Conservation (phyloP, 352 stramenopile genomes). For the Phytopythium litorale region DNA sequence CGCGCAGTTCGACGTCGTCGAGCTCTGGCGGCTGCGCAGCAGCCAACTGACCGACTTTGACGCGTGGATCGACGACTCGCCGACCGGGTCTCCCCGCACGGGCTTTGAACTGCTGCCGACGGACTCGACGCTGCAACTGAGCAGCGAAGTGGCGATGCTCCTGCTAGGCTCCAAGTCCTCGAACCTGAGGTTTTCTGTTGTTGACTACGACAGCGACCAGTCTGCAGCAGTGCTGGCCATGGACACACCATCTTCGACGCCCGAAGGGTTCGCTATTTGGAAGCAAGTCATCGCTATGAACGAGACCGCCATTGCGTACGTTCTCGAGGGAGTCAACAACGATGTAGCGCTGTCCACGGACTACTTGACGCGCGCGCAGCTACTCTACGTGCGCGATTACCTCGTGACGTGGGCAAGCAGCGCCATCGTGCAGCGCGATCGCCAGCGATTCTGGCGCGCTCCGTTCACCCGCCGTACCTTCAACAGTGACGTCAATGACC, state of each 20-base stretch:
- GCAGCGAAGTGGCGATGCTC: conserved; percentile 48
- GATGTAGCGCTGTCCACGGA: conserved; percentile 44
- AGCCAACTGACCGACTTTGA: conserved; percentile 51
- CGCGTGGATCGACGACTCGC: conserved; percentile 56
- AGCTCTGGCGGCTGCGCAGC: conserved; percentile 39
- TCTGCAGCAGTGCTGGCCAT: conserved; percentile 18
- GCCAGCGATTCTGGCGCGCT: conserved; percentile 60
- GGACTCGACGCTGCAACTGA: conserved; percentile 35
- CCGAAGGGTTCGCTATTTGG: conserved; percentile 67
- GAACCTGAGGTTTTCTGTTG: conserved; percentile 64
- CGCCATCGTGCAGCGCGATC: conserved; percentile 42
- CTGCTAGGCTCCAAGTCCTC: conserved; percentile 42
- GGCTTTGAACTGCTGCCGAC: conserved; percentile 62
- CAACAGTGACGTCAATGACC: conserved; percentile 41
- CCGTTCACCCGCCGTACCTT: conserved; percentile 35
- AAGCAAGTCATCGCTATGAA: conserved; percentile 71
- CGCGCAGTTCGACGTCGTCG: conserved; percentile 43
- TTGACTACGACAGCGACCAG: conserved; percentile 46
- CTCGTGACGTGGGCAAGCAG: conserved; percentile 47
- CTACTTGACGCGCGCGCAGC: conserved; percentile 51
- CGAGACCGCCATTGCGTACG: conserved; percentile 43
- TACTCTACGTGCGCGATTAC: conserved; percentile 58
- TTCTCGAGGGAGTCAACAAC: conserved; percentile 59
- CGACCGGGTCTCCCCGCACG: conserved; percentile 33
- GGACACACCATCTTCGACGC: conserved; percentile 27